These are phyloP conservation scores for Celoporthe dispersa DNA, from an alignment of 2,329 filamentous ascomycete genomes.

Conservation along the genomic window DNA sequence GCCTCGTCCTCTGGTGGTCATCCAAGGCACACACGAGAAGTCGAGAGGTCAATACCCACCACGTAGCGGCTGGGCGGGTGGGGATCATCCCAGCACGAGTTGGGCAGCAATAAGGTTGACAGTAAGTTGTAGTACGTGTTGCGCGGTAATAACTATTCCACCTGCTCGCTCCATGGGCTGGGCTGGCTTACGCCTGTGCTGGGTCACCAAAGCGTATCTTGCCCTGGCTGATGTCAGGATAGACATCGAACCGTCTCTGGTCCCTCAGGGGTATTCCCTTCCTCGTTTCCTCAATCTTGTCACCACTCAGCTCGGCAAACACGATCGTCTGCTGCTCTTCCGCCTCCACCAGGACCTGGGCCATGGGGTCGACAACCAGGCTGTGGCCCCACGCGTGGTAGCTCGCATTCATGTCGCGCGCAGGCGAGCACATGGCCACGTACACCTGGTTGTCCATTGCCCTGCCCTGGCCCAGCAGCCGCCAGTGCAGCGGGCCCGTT, in stretches of 20 bases:
- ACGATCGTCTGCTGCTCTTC: conserved; percentile 79
- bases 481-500: conserved; percentile 92
- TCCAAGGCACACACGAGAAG: background rate
- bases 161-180: no score
- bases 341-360: conserved; percentile 77
- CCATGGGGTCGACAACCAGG: conserved; percentile 86
- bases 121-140: background rate
- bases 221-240: conserved; percentile 81
- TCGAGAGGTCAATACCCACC: background rate
- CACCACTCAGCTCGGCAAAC: conserved; percentile 70
- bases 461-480: conserved; percentile 77
- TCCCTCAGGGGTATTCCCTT: conserved; percentile 81
- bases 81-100: background rate
- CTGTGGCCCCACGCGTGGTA: conserved; percentile 96
- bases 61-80: background rate
- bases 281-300: conserved; percentile 73
- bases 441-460: conserved; percentile 95
- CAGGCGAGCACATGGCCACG: conserved; percentile 89
- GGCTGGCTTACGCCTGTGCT: conserved; percentile 14
- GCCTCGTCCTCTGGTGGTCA: background rate
- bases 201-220: conserved; percentile 36
- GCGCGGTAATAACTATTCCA: background rate
- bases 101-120: background rate
- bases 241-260: conserved; percentile 93
- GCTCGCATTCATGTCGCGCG: conserved; percentile 73